A percentile compares a stretch with the other conserved stretches of the same genome.
Conservation (phyloP, 106 monocot genomes). For the Dactylorhiza incarnata region DNA sequence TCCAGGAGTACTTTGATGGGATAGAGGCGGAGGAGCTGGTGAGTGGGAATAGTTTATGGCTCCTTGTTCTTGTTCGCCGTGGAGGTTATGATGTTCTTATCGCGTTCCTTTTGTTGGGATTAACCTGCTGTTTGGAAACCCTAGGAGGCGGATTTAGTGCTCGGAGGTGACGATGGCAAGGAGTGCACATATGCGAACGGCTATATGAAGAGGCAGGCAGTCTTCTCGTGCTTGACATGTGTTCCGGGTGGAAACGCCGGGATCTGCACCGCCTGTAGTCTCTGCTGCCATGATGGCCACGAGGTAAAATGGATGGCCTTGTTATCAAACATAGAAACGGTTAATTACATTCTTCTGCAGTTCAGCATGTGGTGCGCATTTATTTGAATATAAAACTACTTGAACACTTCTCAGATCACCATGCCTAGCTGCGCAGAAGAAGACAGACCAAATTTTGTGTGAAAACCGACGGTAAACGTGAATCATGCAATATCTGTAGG, state of each 20-base stretch:
- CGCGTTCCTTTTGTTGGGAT: neutral
- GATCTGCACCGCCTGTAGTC: constrained; percentile 93
- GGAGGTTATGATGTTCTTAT: neutral
- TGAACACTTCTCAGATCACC: neutral
- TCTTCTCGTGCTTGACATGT: constrained; percentile 96
- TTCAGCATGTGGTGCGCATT: neutral
- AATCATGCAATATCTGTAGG: neutral
- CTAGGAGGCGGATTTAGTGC: constrained; percentile 92
- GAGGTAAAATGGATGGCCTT: constrained; percentile 39
- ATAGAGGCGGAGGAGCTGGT: constrained; percentile 88
- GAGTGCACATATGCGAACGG: constrained; percentile 84
- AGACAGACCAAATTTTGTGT: neutral
- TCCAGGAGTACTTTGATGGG: constrained; percentile 79
- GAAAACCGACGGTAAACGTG: neutral
- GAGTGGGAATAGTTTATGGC: neutral
- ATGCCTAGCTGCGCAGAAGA: neutral
- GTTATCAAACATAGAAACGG: too few relatives aligned
- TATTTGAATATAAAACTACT: neutral
- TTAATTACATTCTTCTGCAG: neutral
- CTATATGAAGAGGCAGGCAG: constrained; percentile 92
- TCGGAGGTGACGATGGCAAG: constrained; percentile 95
- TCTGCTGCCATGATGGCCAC: constrained; percentile 91
- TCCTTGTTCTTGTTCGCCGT: neutral
- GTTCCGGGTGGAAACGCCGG: constrained; percentile 73
- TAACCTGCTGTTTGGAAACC: constrained; percentile 21